Base-by-base conservation (phyloP, 352 stramenopile species). In the Phytophthora boehmeriae region DNA sequence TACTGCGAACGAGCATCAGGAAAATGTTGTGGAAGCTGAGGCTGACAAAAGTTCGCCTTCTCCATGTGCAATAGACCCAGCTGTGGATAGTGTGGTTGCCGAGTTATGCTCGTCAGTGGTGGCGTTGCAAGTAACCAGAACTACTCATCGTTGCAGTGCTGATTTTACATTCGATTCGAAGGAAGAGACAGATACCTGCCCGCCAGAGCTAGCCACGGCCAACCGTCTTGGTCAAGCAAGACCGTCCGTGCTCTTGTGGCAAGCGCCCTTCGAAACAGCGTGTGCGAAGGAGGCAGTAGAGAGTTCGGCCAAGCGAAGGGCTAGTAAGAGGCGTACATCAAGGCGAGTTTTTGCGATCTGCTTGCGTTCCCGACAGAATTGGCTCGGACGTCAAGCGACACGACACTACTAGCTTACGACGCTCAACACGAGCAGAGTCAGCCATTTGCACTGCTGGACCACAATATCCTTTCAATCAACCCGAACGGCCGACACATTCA, bases 331-430 rank as follows among this genome's bases (percentile, higher is more conserved):
- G 10, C 70, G 75, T 0, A 56, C 45, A 3, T 85, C 67, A 1
- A 39, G 70, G 11, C 73, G 70, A 10, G 42, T 54, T 8, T 2
- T 68, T 55, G 45, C 22, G 73, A 80, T 17, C 38, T 73, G 6
- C 39, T 68, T 14, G 52, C 49, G 1, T 66, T 67, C 16, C 61
- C 54, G 11, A 75, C 41, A 0, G 73, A 81, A 11, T 32, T 66
- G 25, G 63, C 74, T 20, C 50, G 63, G n/a, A 46, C 43, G 0
- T 45, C 59, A 0, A 68, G 60, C 22, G 71, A 83, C 32, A 75
- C 73, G 2, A 82, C 78, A 3, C 38, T 90, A 8, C 35, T 80
- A 8, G 81, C 81, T 5, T 90, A 90, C 54, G 81, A 88, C 38
- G 68, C 75, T 25, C 70, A 71, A 9, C 78, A 80, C 25, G 81